phyloP scores from a whole-genome alignment of 1,139 yeast genomes.

The Scheffersomyces quercinus region DNA sequence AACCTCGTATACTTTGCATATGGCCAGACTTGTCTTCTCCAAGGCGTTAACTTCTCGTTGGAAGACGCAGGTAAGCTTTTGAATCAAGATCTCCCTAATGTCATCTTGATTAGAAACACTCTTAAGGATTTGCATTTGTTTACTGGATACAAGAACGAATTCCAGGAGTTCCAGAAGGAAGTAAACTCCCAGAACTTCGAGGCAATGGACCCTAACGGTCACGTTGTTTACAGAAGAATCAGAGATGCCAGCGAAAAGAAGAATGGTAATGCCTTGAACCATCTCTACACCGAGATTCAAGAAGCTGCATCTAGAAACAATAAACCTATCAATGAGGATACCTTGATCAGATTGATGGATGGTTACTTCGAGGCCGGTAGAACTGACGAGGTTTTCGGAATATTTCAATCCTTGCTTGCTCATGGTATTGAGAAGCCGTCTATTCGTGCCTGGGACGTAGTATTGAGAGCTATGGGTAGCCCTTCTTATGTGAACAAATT shows the following conservation, averaged over 20 bases:
- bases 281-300: conserved; percentile 25
- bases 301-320: conserved; percentile 24
- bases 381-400: conserved; percentile 32
- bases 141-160: conserved; percentile 13
- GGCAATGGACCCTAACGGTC: conserved; percentile 39
- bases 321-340: conserved; percentile 28
- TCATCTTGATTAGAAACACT: conserved; percentile 19
- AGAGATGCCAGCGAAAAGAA: conserved; percentile 20
- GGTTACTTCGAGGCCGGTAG: conserved; percentile 31
- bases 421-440: conserved; percentile 29
- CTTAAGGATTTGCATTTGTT: conserved; percentile 13
- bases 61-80: conserved; percentile 31
- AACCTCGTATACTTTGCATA: conserved; percentile 38
- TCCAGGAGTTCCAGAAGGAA: conserved; percentile 12
- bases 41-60: conserved; percentile 22
- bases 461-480: conserved; percentile 38
- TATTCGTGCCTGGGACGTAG: conserved; percentile 36
- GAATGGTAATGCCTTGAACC: conserved; percentile 21
- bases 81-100: conserved; percentile 28
- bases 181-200: conserved; percentile 14
- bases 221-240: conserved; percentile 22
- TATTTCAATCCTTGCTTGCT: conserved; percentile 35
- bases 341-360: conserved; percentile 36
- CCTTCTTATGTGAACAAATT: conserved; percentile 21
- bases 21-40: conserved; percentile 30